A percentile compares a stretch with the other conserved stretches of the same genome.
phyloP scores from a whole-genome alignment of 2,329 filamentous ascomycete genomes.

The Clarireedia hainanense region DNA sequence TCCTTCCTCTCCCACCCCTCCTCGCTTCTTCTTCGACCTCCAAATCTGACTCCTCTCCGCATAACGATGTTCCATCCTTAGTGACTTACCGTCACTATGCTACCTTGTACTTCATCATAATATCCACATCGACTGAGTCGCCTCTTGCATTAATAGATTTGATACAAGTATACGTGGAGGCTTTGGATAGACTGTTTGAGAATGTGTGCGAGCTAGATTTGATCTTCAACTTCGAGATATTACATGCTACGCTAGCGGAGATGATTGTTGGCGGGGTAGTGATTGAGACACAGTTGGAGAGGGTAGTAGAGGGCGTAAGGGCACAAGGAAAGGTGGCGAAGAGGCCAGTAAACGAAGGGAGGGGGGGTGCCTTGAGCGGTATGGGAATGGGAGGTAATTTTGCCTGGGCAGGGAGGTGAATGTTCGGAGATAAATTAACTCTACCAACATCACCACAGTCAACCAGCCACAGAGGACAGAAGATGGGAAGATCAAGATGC shows the following conservation, averaged over 20 bases:
- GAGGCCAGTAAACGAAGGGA: slow-evolving; percentile 65
- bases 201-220: slow-evolving; percentile 96
- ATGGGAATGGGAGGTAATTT: slow-evolving; percentile 30
- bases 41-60: slow-evolving; percentile 56
- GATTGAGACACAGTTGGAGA: slow-evolving; percentile 82
- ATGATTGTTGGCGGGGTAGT: slow-evolving; percentile 96
- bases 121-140: slow-evolving; percentile 91
- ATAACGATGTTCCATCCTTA: slow-evolving; percentile 86
- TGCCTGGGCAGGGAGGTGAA: slow-evolving; percentile 29
- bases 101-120: slow-evolving; percentile 97
- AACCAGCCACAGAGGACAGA: neutral
- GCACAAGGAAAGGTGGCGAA: slow-evolving; percentile 72
- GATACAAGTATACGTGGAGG: slow-evolving; percentile 97
- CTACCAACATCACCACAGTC: neutral
- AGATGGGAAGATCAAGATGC: too few relatives aligned
- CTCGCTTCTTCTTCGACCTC: slow-evolving; percentile 58
- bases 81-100: slow-evolving; percentile 98
- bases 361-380: slow-evolving; percentile 38
- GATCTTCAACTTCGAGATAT: slow-evolving; percentile 97
- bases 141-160: slow-evolving; percentile 91
- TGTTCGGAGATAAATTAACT: neutral
- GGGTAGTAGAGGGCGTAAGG: slow-evolving; percentile 77
- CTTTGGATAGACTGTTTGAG: slow-evolving; percentile 89
- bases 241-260: slow-evolving; percentile 84
- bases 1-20: slow-evolving; percentile 70